Base-by-base conservation (phyloP, 371 early-diverging fungal genomes). In the Chytridium lagenaria region DNA sequence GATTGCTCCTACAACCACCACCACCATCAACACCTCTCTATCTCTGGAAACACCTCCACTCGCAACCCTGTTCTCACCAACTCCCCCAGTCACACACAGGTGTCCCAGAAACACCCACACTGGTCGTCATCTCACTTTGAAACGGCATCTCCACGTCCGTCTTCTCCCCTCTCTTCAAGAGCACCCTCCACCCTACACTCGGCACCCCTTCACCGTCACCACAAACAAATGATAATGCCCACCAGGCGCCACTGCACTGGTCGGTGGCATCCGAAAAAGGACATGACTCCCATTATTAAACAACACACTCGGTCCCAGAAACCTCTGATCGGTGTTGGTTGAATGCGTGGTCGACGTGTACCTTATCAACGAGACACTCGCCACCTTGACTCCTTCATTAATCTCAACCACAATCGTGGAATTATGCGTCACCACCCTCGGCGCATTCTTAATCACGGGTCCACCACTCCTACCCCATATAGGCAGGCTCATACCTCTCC, bases 201-300 rank as follows among this genome's bases (percentile, higher is more conserved):
- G 82, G 82, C 3, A 77, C 71, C 0, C 79, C 80, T 30, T 68
- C 59, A 15, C 69, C 26, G 67, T 61, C 26, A 84, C 44, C 1
- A 61, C 76, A 66, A 77, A 84, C 70, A 84, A 23, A 74, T 80
- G 79, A 75, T 77, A 84, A 71, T 81, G 77, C 19, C 84, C 84
- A 10, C 79, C 79, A 19, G 81, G 78, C 1, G 84, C 82, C 33
- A 79, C 40, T 1, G 59, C 55, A n/a, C 59, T 73, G 44, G 70
- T 75, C 0, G 71, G 65, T 0, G 84, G 84, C 16, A 61, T 63
- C 28, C 57, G 69, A 44, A 63, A 74, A 50, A 67, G 16, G 31
- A 52, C 67, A 49, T 68, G 55, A 3, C 75, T 65, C 31, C 51
- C 51, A n/a, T 71, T 71, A 37, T n/a, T 39, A 33, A 55, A 50